phyloP scores from a whole-genome alignment of 2,329 filamentous ascomycete species.

The Pestalotiopsis sp. region DNA sequence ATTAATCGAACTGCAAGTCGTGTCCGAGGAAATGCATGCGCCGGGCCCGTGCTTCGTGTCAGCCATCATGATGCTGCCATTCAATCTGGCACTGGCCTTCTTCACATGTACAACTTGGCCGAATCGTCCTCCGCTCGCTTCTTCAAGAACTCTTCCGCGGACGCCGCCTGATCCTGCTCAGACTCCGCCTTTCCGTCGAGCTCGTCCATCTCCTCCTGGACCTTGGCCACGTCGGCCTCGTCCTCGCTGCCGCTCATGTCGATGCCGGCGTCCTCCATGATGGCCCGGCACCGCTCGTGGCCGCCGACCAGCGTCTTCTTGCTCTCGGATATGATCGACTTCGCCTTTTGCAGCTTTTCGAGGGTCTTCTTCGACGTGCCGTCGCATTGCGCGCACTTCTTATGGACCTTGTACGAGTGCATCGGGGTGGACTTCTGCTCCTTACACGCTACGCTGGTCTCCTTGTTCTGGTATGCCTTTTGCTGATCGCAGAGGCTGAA shows the following conservation, averaged over 20 bases:
- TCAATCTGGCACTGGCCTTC: not conserved
- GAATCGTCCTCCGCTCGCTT: slow-evolving; percentile 10
- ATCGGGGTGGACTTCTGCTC: slow-evolving; percentile 19
- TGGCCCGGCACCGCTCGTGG: slow-evolving; percentile 10
- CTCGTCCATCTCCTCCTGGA: not conserved
- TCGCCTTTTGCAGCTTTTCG: slow-evolving; percentile 10
- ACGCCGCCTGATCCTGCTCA: not conserved
- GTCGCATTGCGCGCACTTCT: slow-evolving; percentile 20
- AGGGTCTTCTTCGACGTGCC: not conserved
- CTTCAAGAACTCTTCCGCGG: slow-evolving; percentile 11
- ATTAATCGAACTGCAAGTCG: no score
- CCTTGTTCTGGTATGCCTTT: slow-evolving; percentile 16
- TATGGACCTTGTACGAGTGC: slow-evolving; percentile 19
- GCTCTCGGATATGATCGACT: slow-evolving; percentile 11
- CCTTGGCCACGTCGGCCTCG: not conserved
- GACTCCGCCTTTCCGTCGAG: not conserved
- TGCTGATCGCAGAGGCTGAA: slow-evolving; percentile 20
- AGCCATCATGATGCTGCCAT: not conserved
- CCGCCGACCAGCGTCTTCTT: slow-evolving; percentile 12
- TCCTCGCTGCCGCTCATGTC: not conserved
- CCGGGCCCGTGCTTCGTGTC: no score
- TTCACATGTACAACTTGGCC: no score
- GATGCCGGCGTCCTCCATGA: slow-evolving; percentile 5
- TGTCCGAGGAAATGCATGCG: no score
- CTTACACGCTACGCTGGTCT: slow-evolving; percentile 19